A percentile compares a stretch with the other conserved stretches of the same genome.
phyloP scores from a whole-genome alignment of 2,329 filamentous ascomycete species.

The Alternaria sp. region DNA sequence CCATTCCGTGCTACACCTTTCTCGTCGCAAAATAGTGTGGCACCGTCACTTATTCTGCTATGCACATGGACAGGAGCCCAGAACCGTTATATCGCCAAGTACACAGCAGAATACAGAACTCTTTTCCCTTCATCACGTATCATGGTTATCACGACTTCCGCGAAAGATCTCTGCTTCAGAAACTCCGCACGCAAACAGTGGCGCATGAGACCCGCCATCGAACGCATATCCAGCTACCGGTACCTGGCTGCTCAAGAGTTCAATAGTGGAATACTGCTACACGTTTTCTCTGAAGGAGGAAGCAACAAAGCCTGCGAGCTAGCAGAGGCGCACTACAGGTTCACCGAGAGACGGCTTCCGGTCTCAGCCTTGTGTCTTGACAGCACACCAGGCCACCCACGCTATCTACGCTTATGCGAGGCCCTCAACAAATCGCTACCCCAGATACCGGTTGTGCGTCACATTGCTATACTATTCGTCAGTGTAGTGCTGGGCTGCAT shows the following conservation, averaged over 20 bases:
- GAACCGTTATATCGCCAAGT: conserved; percentile 31
- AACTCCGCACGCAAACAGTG: conserved; percentile 24
- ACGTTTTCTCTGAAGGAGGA: conserved; percentile 40
- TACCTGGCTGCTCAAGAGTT: neutral
- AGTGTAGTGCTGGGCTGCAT: conserved; percentile 20
- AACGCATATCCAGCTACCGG: conserved; percentile 17
- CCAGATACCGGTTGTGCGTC: conserved; percentile 21
- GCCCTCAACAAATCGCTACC: conserved; percentile 32
- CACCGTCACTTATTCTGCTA: conserved; percentile 33
- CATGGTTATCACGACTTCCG: conserved; percentile 34
- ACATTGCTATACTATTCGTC: conserved; percentile 20
- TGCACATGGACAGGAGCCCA: conserved; percentile 41
- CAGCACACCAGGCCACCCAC: conserved; percentile 37
- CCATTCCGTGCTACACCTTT: neutral
- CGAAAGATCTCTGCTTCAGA: conserved; percentile 33
- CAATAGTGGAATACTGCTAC: conserved; percentile 24
- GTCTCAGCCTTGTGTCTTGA: conserved; percentile 32
- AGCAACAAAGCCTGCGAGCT: conserved; percentile 37
- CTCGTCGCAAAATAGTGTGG: neutral
- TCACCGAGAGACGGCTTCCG: conserved; percentile 23
- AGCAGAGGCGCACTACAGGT: conserved; percentile 24
- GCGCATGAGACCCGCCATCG: conserved; percentile 26
- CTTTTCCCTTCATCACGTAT: conserved; percentile 34
- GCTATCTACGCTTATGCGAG: conserved; percentile 27
- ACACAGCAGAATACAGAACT: conserved; percentile 28